Percentiles rank a stretch among this genome's conserved stretches.
Evolutionary conservation across 2,329 filamentous ascomycete species (phyloP).

Genomic region (Ophiosphaerella narmari): DNA sequence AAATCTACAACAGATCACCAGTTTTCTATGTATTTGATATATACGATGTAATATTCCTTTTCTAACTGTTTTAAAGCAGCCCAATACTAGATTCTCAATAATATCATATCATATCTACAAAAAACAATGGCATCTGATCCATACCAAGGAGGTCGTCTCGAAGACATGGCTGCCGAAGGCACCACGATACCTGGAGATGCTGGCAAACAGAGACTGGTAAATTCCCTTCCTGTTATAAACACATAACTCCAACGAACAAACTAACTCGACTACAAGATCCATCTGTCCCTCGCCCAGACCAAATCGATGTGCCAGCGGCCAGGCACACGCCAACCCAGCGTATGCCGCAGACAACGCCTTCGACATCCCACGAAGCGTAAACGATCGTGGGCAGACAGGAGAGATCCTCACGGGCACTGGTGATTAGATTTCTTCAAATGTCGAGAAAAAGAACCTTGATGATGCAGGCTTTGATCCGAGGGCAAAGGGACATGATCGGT

Average conservation of each 20-base stretch:
- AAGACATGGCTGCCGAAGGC: slow-evolving; percentile 43
- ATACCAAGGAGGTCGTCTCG: slow-evolving; percentile 41
- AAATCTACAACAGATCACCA: slow-evolving; percentile 6
- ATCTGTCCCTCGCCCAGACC: slow-evolving; percentile 55
- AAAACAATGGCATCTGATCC: slow-evolving; percentile 26
- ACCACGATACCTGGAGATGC: slow-evolving; percentile 53
- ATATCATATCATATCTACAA: no score
- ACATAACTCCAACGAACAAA: background rate
- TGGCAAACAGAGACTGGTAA: slow-evolving; percentile 44
- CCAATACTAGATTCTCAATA: no score
- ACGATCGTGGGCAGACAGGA: slow-evolving; percentile 39
- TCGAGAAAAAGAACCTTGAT: slow-evolving; percentile 42
- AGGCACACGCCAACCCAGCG: slow-evolving; percentile 45
- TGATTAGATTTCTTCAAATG: slow-evolving; percentile 32
- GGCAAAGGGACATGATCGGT: no score
- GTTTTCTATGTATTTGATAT: background rate
- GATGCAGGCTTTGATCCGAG: slow-evolving; percentile 24
- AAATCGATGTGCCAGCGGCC: slow-evolving; percentile 41
- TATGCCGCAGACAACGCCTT: slow-evolving; percentile 55
- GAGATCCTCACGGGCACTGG: slow-evolving; percentile 44
- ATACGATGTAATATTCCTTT: background rate
- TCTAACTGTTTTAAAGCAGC: no score
- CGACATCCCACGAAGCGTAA: slow-evolving; percentile 49
- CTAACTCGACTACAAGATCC: slow-evolving; percentile 40
- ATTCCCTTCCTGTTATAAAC: background rate